Base-by-base conservation (phyloP, 805 yeast species). In the Wickerhamiella siamensis region DNA sequence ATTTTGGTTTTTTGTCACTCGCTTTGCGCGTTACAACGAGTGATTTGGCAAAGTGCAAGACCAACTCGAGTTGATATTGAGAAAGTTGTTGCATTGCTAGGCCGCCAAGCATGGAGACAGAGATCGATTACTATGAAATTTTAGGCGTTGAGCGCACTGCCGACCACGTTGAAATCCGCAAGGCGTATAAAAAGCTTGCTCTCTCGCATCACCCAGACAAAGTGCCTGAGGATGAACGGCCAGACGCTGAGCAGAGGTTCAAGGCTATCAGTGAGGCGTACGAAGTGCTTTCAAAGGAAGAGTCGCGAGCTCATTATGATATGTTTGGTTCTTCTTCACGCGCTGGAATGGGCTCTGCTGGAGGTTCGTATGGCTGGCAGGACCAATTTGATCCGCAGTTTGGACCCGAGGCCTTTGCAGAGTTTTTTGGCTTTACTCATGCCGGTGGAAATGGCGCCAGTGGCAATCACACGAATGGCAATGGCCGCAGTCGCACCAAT, bases 201-300 rank as follows among this genome's bases (percentile, higher is more conserved):
- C 67, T 88, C 32, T 65, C 67, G 45, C 74, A 77, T 52, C 97
- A 88, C 60, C 97, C 97, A 0, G 97, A 88, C 59, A 88, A 91
- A 57, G 86, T 75, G 1, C 57, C 74, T 0, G 83, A 75, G 49
- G 74, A 72, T 8, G 75, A 74, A 18, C 66, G 91, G 45, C 78
- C 68, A 14, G 72, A 65, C 16, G 81, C 94, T 3, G 96, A 84
- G 59, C 64, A 71, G 47, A 72, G 70, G 55, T 88, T 88, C 62
- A 88, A 88, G 58, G 87, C 79, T 51, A 73, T 88, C 43, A 71
- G 79, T 16, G 80, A 79, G 46, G 97, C 97, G 0, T 88, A 88
- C 57, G 94, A 84, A 55, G 65, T 80, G 3, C 62, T 88, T 44
- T 73, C 75, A 22, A 94, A 87, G 57, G 93, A 59, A 32, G 53